These are phyloP conservation scores for Plantago major DNA, from an alignment of 257 asterid species.

Conservation along the genomic window DNA sequence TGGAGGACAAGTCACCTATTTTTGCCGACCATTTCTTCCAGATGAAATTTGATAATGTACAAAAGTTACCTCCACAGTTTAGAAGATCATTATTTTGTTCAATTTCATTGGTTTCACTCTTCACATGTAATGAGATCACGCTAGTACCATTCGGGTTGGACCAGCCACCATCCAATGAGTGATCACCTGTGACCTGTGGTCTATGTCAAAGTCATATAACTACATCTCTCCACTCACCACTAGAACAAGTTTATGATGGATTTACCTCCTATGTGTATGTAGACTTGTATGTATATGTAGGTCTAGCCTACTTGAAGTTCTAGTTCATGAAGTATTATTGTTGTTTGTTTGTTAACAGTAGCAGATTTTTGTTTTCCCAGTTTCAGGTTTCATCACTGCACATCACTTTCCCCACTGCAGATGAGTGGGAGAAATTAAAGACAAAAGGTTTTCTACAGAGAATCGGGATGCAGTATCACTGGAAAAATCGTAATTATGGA, in stretches of 20 bases:
- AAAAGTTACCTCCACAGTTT: background rate
- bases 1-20: background rate
- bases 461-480: constrained; percentile 92
- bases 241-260: no score
- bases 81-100: background rate
- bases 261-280: no score
- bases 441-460: constrained; percentile 89
- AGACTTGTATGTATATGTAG: constrained; percentile 6
- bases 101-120: background rate
- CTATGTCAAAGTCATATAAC: no score
- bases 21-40: background rate
- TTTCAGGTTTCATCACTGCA: constrained; percentile 87
- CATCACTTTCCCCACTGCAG: constrained; percentile 71
- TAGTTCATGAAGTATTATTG: background rate
- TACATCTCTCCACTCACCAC: no score
- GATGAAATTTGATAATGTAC: constrained; percentile 2
- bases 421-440: constrained; percentile 65
- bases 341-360: background rate
- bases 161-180: no score
- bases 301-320: constrained; percentile 4
- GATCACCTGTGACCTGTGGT: no score
- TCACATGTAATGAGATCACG: constrained; percentile 1
- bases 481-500: constrained; percentile 80
- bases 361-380: constrained; percentile 37
- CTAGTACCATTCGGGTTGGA: no score